A percentile compares a stretch with the other conserved stretches of the same genome.
Conservation (phyloP, 305 asterid species). For the Rubia balearica region DNA sequence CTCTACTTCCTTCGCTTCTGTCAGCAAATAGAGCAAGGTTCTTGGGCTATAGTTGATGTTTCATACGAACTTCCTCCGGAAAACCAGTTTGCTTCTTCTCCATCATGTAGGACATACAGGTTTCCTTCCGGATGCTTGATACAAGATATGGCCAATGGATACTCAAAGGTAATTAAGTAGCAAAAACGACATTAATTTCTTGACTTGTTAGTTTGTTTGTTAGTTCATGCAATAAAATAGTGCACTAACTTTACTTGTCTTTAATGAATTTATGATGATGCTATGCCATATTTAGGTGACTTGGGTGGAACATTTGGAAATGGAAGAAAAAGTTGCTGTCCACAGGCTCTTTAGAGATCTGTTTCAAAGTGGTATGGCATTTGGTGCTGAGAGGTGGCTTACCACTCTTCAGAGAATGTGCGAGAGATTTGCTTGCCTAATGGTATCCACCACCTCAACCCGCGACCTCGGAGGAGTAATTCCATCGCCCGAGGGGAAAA, state of each 20-base stretch:
- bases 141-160: slow-evolving; percentile 97
- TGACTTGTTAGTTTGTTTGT: not conserved
- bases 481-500: slow-evolving; percentile 71
- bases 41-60: slow-evolving; percentile 84
- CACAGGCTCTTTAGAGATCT: slow-evolving; percentile 68
- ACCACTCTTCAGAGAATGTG: slow-evolving; percentile 65
- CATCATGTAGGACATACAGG: slow-evolving; percentile 39
- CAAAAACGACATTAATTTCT: not conserved
- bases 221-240: not conserved
- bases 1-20: slow-evolving; percentile 61
- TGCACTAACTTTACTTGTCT: not conserved
- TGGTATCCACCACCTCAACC: slow-evolving; percentile 50
- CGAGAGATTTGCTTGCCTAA: slow-evolving; percentile 65
- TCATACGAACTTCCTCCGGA: slow-evolving; percentile 68
- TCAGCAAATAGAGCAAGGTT: slow-evolving; percentile 76
- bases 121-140: slow-evolving; percentile 95
- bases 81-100: slow-evolving; percentile 41
- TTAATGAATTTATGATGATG: not conserved
- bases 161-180: slow-evolving; percentile 57
- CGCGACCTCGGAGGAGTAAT: slow-evolving; percentile 77
- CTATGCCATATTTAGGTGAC: slow-evolving; percentile 46
- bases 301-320: slow-evolving; percentile 91
- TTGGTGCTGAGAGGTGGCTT: slow-evolving; percentile 92
- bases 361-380: slow-evolving; percentile 70
- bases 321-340: slow-evolving; percentile 61